A percentile compares a stretch with the other conserved stretches of the same genome.
phyloP scores from a whole-genome alignment of 805 yeast genomes.

The Nakazawaea laoshanensis region DNA sequence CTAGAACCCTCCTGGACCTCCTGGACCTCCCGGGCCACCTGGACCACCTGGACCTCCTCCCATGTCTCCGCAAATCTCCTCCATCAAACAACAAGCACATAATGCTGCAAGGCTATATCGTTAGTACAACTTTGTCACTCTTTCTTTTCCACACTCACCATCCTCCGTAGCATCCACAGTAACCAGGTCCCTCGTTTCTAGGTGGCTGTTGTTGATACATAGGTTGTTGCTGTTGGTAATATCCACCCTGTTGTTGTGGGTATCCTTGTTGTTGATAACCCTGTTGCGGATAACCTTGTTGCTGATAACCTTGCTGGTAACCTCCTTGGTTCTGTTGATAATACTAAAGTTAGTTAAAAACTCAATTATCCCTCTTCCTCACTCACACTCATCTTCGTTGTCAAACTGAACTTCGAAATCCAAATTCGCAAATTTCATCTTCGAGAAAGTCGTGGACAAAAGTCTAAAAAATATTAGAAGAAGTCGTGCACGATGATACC shows the following conservation, averaged over 20 bases:
- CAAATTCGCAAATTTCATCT: no score
- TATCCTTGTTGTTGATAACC: slow-evolving; percentile 18
- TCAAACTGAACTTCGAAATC: no score
- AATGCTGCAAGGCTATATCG: slow-evolving; percentile 11
- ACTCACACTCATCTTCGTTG: slow-evolving; percentile 2
- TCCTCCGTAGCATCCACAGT: slow-evolving; percentile 21
- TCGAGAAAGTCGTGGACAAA: no score
- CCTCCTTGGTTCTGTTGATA: slow-evolving; percentile 11
- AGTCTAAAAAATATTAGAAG: no score
- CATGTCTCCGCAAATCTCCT: slow-evolving; percentile 9
- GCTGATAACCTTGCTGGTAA: slow-evolving; percentile 11
- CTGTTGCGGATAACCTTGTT: slow-evolving; percentile 13
- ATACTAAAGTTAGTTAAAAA: neutral
- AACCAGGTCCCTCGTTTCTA: slow-evolving; percentile 10
- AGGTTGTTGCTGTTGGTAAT: slow-evolving; percentile 27
- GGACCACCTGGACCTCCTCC: slow-evolving; percentile 9
- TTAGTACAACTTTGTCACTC: neutral
- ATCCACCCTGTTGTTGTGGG: slow-evolving; percentile 18
- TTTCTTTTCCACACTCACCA: slow-evolving; percentile 12
- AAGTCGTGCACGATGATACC: no score
- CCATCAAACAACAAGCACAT: slow-evolving; percentile 13
- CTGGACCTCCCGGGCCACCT: slow-evolving; percentile 8
- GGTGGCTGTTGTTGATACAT: slow-evolving; percentile 21
- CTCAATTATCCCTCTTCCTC: neutral
- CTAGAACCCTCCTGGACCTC: slow-evolving; percentile 1